phyloP scores from a whole-genome alignment of 352 stramenopile genomes.

The Aphanomyces stellatus region DNA sequence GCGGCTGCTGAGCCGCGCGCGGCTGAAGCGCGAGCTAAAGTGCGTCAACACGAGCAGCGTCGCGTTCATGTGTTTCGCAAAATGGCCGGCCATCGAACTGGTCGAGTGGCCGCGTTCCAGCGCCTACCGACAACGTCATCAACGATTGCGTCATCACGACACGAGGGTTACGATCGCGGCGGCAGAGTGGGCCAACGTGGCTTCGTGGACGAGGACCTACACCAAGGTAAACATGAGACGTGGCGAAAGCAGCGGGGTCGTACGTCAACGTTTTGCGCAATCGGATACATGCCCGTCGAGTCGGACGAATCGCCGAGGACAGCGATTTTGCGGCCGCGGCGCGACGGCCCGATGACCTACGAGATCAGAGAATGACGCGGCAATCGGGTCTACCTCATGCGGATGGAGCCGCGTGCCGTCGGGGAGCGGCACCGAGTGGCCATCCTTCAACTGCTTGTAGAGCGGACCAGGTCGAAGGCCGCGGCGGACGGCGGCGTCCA shows the following conservation, averaged over 20 bases:
- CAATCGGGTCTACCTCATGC: constrained; percentile 46
- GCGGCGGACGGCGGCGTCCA: constrained; percentile 63
- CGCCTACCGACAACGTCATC: constrained; percentile 40
- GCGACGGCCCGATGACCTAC: constrained; percentile 49
- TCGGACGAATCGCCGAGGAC: constrained; percentile 73
- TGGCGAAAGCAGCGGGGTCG: no score
- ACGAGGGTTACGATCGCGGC: not conserved
- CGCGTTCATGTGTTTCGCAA: constrained; percentile 65
- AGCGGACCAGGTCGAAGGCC: constrained; percentile 83
- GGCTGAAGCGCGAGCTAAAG: constrained; percentile 76
- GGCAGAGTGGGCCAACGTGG: constrained; percentile 49
- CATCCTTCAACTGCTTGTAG: constrained; percentile 86
- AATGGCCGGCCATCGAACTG: constrained; percentile 62
- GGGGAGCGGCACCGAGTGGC: constrained; percentile 71
- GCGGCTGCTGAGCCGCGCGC: constrained; percentile 40
- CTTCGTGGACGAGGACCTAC: constrained; percentile 82
- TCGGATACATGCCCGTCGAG: constrained; percentile 64
- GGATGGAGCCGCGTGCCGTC: constrained; percentile 67
- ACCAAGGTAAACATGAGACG: not conserved
- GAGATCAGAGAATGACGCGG: not conserved
- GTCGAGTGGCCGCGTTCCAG: constrained; percentile 71
- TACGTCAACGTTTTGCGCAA: constrained; percentile 70
- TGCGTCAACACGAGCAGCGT: constrained; percentile 73
- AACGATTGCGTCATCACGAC: constrained; percentile 30
- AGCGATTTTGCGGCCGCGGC: constrained; percentile 56